Conservation (phyloP, 148 eudicot genomes). For the Rhododendron molle region DNA sequence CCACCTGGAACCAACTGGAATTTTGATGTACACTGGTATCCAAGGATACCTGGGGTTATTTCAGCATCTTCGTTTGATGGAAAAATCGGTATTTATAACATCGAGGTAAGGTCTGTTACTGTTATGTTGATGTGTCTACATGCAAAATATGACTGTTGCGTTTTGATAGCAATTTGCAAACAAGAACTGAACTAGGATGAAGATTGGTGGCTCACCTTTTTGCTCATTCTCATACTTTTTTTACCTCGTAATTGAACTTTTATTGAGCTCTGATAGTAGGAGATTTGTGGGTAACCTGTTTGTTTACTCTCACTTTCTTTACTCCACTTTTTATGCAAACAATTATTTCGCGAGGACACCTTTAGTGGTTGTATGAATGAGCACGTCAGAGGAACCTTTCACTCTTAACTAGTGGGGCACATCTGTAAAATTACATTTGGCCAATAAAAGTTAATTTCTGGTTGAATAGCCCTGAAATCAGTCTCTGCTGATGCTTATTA, state of each 20-base stretch:
- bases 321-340: not conserved
- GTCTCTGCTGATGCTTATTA: not conserved
- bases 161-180: not conserved
- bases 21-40: constrained; percentile 95
- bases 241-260: not conserved
- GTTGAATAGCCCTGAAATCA: not conserved
- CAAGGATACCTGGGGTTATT: constrained; percentile 87
- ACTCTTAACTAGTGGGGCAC: not conserved
- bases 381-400: not conserved
- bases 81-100: constrained; percentile 78
- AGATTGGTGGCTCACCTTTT: not conserved
- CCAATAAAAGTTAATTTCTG: not conserved
- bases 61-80: constrained; percentile 99
- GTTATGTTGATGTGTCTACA: not conserved
- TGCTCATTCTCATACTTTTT: not conserved
- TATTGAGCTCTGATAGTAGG: not conserved
- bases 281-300: not conserved
- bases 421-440: not conserved
- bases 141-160: not conserved
- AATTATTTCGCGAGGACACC: not conserved
- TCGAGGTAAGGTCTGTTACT: constrained; percentile 54
- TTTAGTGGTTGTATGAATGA: not conserved
- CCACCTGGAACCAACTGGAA: constrained; percentile 94
- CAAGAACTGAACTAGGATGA: not conserved
- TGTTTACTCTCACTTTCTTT: not conserved